Evolutionary conservation across 371 early-diverging fungal species (phyloP), one percentile per base, ranked within the genome.

Genomic region (Coemansia sp.): DNA sequence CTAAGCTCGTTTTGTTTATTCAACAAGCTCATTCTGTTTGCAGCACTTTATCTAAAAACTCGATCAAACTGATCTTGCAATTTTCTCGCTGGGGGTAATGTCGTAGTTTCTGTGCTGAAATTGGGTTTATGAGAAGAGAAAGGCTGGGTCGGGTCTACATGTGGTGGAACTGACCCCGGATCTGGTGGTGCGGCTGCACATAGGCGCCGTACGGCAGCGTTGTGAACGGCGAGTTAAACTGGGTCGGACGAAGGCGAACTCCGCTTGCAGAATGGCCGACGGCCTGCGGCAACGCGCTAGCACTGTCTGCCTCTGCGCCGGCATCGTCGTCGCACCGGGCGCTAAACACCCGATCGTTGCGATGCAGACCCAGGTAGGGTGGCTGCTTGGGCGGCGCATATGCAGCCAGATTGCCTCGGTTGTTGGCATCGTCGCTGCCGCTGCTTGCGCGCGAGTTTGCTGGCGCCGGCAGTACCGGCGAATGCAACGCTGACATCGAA

Each of bases 151-250:
- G 10, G 29, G 5, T 18, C 40, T 60, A 51, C 52, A 49, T 43
- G 36, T 60, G 44, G 34, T 65, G 36, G 18, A 38, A 50, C 52
- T 64, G 64, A 33, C 51, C 33, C 24, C 40, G 44, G 5, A 40
- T 43, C 56, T 66, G 71, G 33, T 55, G 71, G 38, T 55, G 37
- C 12, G 61, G 58, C 37, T 74, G 74, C 9, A 60, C 65, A 33
- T 66, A 62, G 10, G 66, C 58, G 38, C 72, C 72, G 33, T 75
- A 75, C 8, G 75, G 75, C 47, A 70, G 62, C 3, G 75, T 75
- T 9, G 66, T 75, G 47, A 75, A 75, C 31, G 75, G 72, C 39
- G 75, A 71, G 37, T 32, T 75, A 60, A 71, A 71, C 61, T 72
- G 72, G 7, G 72, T 66, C 8, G 71, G 47, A 9, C 72, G 75